Evolutionary conservation across 306 rosid genomes (phyloP).

Genomic region (Inga laurina): DNA sequence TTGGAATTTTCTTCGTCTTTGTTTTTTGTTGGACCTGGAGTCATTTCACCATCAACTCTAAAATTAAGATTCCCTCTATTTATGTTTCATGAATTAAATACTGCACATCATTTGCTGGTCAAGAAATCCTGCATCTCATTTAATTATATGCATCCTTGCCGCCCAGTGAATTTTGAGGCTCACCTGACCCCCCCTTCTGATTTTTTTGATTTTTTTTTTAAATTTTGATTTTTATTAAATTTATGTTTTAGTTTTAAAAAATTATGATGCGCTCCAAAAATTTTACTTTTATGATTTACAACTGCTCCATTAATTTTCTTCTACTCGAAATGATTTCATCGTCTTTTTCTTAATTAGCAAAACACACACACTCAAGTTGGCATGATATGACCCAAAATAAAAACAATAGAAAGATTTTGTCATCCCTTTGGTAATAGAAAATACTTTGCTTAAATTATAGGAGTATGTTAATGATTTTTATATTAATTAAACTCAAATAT

Average conservation of each 20-base stretch:
- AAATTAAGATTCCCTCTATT: background rate
- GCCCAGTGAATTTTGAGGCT: background rate
- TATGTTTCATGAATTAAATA: background rate
- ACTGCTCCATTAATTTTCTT: background rate
- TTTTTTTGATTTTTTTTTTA: background rate
- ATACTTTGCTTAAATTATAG: too few relatives aligned
- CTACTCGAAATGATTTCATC: background rate
- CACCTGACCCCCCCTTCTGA: background rate
- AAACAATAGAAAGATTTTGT: too few relatives aligned
- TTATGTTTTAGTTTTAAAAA: too few relatives aligned
- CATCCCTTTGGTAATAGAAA: too few relatives aligned
- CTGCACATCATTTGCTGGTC: background rate
- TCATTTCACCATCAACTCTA: background rate
- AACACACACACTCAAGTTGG: too few relatives aligned
- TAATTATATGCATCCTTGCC: background rate
- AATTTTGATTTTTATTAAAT: too few relatives aligned
- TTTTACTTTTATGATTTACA: too few relatives aligned
- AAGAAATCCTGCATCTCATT: background rate
- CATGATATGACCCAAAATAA: too few relatives aligned
- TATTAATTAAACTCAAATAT: too few relatives aligned
- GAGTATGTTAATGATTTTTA: too few relatives aligned
- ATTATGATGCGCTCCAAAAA: too few relatives aligned
- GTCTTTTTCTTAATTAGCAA: too few relatives aligned
- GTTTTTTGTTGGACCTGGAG: background rate
- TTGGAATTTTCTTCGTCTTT: background rate